A percentile compares a stretch with the other conserved stretches of the same genome.
phyloP scores from a whole-genome alignment of 805 yeast genomes.

The Osmozyma mogii region DNA sequence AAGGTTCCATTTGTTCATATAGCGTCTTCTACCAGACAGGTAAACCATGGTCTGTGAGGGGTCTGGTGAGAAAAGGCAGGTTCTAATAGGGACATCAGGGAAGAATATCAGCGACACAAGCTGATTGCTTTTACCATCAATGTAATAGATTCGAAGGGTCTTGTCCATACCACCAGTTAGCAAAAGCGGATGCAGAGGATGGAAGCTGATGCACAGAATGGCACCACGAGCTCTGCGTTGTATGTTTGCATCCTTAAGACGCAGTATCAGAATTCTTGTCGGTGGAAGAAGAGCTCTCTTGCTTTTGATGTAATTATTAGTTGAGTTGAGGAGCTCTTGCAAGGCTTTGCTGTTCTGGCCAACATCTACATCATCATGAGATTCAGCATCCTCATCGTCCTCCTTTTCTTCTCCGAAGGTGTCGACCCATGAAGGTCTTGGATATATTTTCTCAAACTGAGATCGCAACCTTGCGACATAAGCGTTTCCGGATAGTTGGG shows the following conservation, averaged over 20 bases:
- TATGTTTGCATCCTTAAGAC: constrained; percentile 81
- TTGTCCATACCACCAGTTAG: constrained; percentile 91
- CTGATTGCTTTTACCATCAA: constrained; percentile 79
- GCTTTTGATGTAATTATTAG: constrained; percentile 32
- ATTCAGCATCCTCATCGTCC: constrained; percentile 18
- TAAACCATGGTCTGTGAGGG: constrained; percentile 45
- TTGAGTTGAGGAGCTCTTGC: constrained; percentile 22
- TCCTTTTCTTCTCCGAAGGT: constrained; percentile 13
- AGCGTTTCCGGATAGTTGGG: constrained; percentile 46
- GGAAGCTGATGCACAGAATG: constrained; percentile 81
- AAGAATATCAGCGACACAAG: constrained; percentile 78
- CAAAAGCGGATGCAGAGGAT: constrained; percentile 72
- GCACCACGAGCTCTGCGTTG: constrained; percentile 66
- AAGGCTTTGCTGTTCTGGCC: constrained; percentile 23
- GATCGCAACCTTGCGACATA: constrained; percentile 59
- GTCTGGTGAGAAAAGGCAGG: constrained; percentile 53
- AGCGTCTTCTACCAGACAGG: constrained; percentile 88
- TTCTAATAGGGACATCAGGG: constrained; percentile 70
- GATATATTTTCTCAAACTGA: constrained; percentile 68
- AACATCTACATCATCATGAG: constrained; percentile 12
- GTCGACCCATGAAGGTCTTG: constrained; percentile 77
- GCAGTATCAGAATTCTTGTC: constrained; percentile 60
- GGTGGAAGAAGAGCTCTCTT: constrained; percentile 59
- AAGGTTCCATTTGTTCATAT: constrained; percentile 89
- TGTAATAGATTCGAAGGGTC: constrained; percentile 77